Percentiles rank a stretch among this genome's conserved stretches.
phyloP scores from a whole-genome alignment of 2,329 filamentous ascomycete genomes.

The Clarireedia monteithiana region DNA sequence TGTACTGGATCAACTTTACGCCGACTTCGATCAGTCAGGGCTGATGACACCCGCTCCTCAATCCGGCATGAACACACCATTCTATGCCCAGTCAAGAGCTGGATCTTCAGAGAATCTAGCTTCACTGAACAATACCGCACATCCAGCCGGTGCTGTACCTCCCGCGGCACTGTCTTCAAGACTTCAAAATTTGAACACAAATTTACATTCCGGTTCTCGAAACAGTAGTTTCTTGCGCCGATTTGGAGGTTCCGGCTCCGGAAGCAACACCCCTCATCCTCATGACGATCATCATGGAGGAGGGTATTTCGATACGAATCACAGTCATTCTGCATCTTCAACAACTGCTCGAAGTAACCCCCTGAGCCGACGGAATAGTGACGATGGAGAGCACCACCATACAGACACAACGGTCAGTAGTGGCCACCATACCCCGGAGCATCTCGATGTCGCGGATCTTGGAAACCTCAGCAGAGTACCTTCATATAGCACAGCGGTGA shows the following conservation, averaged over 20 bases:
- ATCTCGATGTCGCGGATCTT: constrained; percentile 50
- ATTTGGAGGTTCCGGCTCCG: constrained; percentile 25
- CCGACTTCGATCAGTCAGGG: constrained; percentile 73
- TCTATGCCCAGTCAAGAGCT: constrained; percentile 61
- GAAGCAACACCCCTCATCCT: constrained; percentile 28
- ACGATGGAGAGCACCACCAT: constrained; percentile 27
- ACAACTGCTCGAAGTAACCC: constrained; percentile 25
- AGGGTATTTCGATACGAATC: constrained; percentile 19
- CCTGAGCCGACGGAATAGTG: constrained; percentile 37
- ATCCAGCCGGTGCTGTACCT: constrained; percentile 34
- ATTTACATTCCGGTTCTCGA: constrained; percentile 50
- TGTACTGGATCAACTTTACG: constrained; percentile 82
- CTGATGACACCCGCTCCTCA: constrained; percentile 66
- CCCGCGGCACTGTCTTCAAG: constrained; percentile 53
- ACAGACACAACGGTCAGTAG: constrained; percentile 32
- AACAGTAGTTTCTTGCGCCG: constrained; percentile 26
- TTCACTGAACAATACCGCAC: constrained; percentile 43
- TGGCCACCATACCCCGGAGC: constrained; percentile 47
- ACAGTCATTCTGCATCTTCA: constrained; percentile 14
- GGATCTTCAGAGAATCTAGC: constrained; percentile 77
- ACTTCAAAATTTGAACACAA: constrained; percentile 62
- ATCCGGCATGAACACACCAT: constrained; percentile 76
- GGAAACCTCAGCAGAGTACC: constrained; percentile 64
- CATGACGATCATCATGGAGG: constrained; percentile 12
- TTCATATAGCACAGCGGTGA: constrained; percentile 68